A percentile compares a stretch with the other conserved stretches of the same genome.
phyloP scores from a whole-genome alignment of 2,329 filamentous ascomycete species.

The Aspergillus novoparasiticus region DNA sequence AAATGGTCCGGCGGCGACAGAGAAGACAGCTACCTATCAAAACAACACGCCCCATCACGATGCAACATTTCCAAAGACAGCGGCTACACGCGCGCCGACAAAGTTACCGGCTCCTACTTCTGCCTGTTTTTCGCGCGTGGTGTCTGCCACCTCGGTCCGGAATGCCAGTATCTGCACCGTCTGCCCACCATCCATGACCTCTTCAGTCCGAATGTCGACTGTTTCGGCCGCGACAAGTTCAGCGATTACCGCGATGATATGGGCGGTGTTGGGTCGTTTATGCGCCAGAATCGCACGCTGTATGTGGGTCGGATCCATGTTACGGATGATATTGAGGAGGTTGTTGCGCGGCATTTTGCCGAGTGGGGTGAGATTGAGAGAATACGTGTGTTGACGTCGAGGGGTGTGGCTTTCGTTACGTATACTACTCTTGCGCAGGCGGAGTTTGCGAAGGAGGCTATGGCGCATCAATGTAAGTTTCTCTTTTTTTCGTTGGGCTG shows the following conservation, averaged over 20 bases:
- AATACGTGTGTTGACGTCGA: slow-evolving; percentile 79
- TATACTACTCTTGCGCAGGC: slow-evolving; percentile 88
- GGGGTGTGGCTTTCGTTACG: slow-evolving; percentile 93
- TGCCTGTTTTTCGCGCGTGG: slow-evolving; percentile 91
- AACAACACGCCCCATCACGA: slow-evolving; percentile 78
- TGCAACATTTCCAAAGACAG: slow-evolving; percentile 82
- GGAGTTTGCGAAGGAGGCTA: slow-evolving; percentile 90
- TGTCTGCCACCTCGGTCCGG: slow-evolving; percentile 75
- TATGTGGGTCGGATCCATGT: slow-evolving; percentile 95
- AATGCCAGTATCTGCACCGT: slow-evolving; percentile 92
- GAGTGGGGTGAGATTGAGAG: slow-evolving; percentile 96
- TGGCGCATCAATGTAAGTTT: slow-evolving; percentile 75
- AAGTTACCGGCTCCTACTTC: slow-evolving; percentile 79
- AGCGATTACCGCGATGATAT: slow-evolving; percentile 95
- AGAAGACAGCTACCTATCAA: slow-evolving; percentile 84
- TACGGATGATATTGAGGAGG: slow-evolving; percentile 94
- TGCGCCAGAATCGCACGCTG: slow-evolving; percentile 89
- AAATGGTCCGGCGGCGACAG: slow-evolving; percentile 96
- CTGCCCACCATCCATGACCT: slow-evolving; percentile 84
- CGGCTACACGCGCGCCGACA: slow-evolving; percentile 78
- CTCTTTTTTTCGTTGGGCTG: not conserved
- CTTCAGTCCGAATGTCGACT: slow-evolving; percentile 92
- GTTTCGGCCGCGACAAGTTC: slow-evolving; percentile 91
- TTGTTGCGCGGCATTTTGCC: slow-evolving; percentile 90
- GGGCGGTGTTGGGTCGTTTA: slow-evolving; percentile 93